phyloP scores from a whole-genome alignment of 2,329 filamentous ascomycete genomes.

The Plectosphaerella sp. region DNA sequence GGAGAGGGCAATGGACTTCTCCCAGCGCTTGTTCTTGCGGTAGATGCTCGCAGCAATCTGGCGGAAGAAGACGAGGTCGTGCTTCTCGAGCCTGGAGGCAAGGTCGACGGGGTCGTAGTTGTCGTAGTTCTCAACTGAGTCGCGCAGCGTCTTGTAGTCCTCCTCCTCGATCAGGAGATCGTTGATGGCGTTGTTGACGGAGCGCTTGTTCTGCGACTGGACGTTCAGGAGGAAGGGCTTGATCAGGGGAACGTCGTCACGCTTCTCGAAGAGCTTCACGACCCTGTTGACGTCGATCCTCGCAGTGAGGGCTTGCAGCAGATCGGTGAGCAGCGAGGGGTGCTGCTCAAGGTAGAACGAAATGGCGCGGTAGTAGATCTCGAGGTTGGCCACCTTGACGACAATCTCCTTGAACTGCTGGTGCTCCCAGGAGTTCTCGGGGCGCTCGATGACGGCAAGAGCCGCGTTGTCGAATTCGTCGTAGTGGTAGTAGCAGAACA shows the following conservation, averaged over 20 bases:
- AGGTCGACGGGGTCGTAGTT: conserved; percentile 97
- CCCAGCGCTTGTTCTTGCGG: conserved; percentile 99
- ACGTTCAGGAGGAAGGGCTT: conserved; percentile 98
- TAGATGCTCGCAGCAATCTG: conserved; percentile 98
- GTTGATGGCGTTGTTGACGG: conserved; percentile 97
- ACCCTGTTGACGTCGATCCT: conserved; percentile 98
- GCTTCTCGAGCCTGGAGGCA: conserved; percentile 89
- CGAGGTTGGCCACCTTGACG: conserved; percentile 95
- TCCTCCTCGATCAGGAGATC: conserved; percentile 97
- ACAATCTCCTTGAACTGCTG: conserved; percentile 99
- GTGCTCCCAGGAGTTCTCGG: conserved; percentile 97
- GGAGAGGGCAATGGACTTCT: conserved; percentile 94
- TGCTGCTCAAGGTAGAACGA: conserved; percentile 98
- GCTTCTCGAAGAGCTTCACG: conserved; percentile 98
- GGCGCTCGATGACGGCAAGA: conserved; percentile 95
- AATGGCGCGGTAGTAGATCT: conserved; percentile 97
- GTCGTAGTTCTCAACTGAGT: conserved; percentile 98
- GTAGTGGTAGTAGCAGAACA: conserved; percentile 97
- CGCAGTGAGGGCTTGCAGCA: conserved; percentile 85
- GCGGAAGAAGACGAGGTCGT: conserved; percentile 97
- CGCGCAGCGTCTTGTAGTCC: conserved; percentile 96
- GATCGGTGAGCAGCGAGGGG: conserved; percentile 89
- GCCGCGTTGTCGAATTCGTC: conserved; percentile 98
- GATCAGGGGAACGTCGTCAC: conserved; percentile 95
- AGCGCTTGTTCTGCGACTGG: conserved; percentile 94